These are phyloP conservation scores for Sclerotinia borealis DNA, from an alignment of 2,329 filamentous ascomycete genomes.

Conservation along the genomic window DNA sequence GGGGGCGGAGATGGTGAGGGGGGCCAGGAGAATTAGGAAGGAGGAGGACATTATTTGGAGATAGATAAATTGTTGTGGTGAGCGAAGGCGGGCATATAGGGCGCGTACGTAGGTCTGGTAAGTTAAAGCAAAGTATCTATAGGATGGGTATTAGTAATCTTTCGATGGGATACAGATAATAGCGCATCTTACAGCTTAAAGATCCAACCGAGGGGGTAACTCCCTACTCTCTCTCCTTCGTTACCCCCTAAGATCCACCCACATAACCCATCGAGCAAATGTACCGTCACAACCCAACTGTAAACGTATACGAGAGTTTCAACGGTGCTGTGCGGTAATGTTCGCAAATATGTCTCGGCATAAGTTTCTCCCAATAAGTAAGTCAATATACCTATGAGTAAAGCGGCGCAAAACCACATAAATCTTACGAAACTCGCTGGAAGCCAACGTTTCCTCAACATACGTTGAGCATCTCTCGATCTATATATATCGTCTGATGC, in stretches of 20 bases:
- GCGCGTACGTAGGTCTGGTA: conserved; percentile 68
- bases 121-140: conserved; percentile 56
- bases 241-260: conserved; percentile 62
- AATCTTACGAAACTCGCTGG: conserved; percentile 63
- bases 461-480: conserved; percentile 18
- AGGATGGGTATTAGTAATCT: conserved; percentile 8
- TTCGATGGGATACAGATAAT: background rate
- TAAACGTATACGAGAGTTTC: conserved; percentile 66
- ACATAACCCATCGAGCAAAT: conserved; percentile 57
- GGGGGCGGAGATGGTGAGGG: conserved; percentile 54
- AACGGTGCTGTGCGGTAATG: conserved; percentile 58
- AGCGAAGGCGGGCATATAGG: conserved; percentile 61
- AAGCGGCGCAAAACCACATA: conserved; percentile 61
- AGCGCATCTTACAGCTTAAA: conserved; percentile 54
- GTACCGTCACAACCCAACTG: conserved; percentile 62
- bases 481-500: conserved; percentile 21
- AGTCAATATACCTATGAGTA: conserved; percentile 56
- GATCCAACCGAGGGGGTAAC: conserved; percentile 64
- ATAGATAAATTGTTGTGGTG: conserved; percentile 57
- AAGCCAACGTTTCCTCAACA: conserved; percentile 42
- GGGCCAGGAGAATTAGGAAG: conserved; percentile 56
- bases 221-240: conserved; percentile 61
- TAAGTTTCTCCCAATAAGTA: conserved; percentile 65
- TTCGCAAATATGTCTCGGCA: conserved; percentile 62
- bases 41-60: conserved; percentile 60